Evolutionary conservation across 768 basidiomycete species (phyloP).

Genomic region (Rhizopogon sp.): DNA sequence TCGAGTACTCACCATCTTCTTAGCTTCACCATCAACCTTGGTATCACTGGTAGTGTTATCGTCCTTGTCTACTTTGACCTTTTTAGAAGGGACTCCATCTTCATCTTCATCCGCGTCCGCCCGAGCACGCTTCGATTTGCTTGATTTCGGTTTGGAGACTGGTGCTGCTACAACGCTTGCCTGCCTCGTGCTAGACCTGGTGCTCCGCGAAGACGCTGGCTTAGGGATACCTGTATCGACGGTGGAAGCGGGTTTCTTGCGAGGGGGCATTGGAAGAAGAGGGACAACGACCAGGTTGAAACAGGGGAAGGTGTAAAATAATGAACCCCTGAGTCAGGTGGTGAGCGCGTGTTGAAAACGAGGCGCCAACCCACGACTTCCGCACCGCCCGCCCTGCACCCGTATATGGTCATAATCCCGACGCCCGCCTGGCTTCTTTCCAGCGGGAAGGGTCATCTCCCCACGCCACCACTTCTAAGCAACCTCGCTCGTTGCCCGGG

Average conservation of each 20-base stretch:
- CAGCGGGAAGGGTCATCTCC: too few relatives aligned
- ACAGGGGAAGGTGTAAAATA: not conserved
- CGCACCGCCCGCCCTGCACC: not conserved
- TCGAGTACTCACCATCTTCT: conserved; percentile 37
- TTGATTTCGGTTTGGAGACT: conserved; percentile 20
- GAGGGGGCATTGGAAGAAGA: conserved; percentile 34
- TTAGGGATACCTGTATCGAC: conserved; percentile 19
- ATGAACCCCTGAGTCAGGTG: not conserved
- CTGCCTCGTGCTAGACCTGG: conserved; percentile 32
- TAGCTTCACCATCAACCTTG: conserved; percentile 16
- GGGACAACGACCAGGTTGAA: not conserved
- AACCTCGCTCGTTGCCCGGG: too few relatives aligned
- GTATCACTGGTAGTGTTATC: conserved; percentile 14
- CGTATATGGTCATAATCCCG: not conserved
- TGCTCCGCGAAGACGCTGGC: conserved; percentile 15
- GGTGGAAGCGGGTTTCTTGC: conserved; percentile 35
- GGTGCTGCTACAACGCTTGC: conserved; percentile 18
- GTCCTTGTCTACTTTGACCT: conserved; percentile 15
- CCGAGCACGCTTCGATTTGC: conserved; percentile 19
- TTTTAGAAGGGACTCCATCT: conserved; percentile 10
- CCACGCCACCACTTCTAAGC: too few relatives aligned
- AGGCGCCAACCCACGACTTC: not conserved
- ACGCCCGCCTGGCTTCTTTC: not conserved
- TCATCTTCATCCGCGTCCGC: conserved; percentile 8
- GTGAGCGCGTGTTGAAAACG: not conserved